These are phyloP conservation scores for Bombardia bombarda DNA, from an alignment of 495 filamentous ascomycete genomes.

Conservation along the genomic window DNA sequence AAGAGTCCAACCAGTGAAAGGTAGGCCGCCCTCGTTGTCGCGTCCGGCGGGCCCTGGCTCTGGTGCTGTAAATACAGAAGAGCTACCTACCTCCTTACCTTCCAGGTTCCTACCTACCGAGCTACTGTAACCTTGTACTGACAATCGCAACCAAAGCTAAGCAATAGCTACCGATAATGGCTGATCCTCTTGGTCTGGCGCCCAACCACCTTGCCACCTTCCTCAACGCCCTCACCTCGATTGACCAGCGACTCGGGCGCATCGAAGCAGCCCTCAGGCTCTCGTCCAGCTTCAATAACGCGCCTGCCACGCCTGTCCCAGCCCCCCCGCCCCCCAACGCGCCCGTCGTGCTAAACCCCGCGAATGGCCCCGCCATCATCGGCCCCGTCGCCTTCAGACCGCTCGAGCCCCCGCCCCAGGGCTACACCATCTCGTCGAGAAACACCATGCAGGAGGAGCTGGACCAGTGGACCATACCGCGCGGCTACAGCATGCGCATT, in stretches of 20 bases:
- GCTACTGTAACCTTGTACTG: no score
- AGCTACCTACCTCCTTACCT: no score
- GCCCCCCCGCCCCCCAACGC: background rate
- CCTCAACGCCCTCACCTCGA: constrained; percentile 22
- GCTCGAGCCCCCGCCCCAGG: constrained; percentile 26
- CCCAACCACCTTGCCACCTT: constrained; percentile 18
- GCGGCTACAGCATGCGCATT: constrained; percentile 34
- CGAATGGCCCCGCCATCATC: constrained; percentile 7
- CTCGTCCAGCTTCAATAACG: background rate
- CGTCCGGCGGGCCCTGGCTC: no score
- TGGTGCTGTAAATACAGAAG: no score
- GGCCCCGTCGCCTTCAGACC: constrained; percentile 10
- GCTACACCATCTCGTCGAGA: constrained; percentile 24
- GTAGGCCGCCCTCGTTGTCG: no score
- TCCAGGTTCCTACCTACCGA: no score
- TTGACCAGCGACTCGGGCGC: constrained; percentile 26
- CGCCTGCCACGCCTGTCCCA: background rate
- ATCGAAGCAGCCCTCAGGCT: constrained; percentile 19
- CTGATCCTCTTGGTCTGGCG: constrained; percentile 9
- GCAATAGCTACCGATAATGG: no score
- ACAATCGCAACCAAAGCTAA: no score
- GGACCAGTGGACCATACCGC: constrained; percentile 26
- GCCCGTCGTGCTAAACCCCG: background rate
- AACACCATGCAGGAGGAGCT: constrained; percentile 29
- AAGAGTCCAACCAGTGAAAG: no score